Base-by-base conservation (phyloP, 106 monocot species). In the Gastrodia elata region DNA sequence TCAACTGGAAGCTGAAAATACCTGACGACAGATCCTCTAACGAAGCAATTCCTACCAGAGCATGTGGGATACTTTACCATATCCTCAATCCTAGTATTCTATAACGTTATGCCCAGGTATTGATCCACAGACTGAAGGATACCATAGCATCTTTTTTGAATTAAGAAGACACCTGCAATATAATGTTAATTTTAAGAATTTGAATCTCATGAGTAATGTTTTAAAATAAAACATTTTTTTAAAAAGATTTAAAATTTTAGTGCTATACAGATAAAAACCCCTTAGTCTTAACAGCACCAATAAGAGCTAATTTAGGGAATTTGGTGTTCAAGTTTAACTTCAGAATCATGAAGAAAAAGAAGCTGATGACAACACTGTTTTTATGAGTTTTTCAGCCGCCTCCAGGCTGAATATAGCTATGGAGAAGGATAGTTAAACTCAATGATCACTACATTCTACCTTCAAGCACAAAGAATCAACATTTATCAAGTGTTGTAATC, bases 1-100 rank as follows among this genome's bases (percentile, higher is more conserved):
- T 94, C 94, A 0, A 85, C 84, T 35, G 94, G 88, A n/a, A 91
- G 91, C 70, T 88, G 88, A 27, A 91, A 91, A 59, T 94, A 94
- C 69, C 94, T 83, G 25, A 91, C 88, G 16, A 89, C 86, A 4
- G 94, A 88, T 43, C 94, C 91, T 52, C 94, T 81, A 40, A 91
- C 89, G 81, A 94, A 94, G 71, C 91, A 94, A 71, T 94, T 94
- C 74, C 91, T 82, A 39, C 89, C 91, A 3, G 85, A 91, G 28
- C 73, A 73, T 78, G 58, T 72, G 71, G 33, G 79, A 64, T n/a
- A n/a, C n/a, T n/a, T n/a, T n/a, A n/a, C n/a, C n/a, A n/a, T n/a
- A n/a, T n/a, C n/a, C n/a, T n/a, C n/a, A n/a, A n/a, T 46, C 6
- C 73, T n/a, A 1, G 73, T 79, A 8, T 67, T 79, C 55, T 72